Evolutionary conservation across 768 basidiomycete species (phyloP).

Genomic region (Collybia sordida): DNA sequence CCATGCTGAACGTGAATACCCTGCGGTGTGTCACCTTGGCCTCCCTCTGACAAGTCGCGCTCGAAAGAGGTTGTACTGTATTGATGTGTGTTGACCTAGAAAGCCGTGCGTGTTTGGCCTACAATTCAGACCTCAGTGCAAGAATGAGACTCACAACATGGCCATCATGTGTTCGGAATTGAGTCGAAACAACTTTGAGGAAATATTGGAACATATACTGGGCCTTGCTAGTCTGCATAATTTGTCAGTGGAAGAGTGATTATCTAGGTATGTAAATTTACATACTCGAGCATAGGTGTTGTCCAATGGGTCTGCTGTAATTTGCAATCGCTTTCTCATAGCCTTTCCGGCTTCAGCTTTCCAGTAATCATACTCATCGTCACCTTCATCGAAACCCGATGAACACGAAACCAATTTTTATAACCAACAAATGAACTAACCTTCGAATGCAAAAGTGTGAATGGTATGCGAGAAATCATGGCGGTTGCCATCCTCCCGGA

Average conservation of each 20-base stretch:
- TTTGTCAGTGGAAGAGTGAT: neutral
- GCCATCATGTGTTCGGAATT: slow-evolving; percentile 82
- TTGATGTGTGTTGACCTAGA: slow-evolving; percentile 84
- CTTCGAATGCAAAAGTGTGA: slow-evolving; percentile 77
- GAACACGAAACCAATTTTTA: neutral
- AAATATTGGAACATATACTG: slow-evolving; percentile 99
- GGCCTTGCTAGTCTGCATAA: slow-evolving; percentile 62
- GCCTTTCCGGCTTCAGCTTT: slow-evolving; percentile 60
- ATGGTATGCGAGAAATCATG: slow-evolving; percentile 95
- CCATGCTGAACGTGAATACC: slow-evolving; percentile 78
- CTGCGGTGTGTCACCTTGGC: slow-evolving; percentile 52
- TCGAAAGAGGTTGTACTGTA: slow-evolving; percentile 97
- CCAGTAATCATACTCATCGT: slow-evolving; percentile 75
- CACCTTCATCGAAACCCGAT: slow-evolving; percentile 38
- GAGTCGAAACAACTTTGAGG: slow-evolving; percentile 97
- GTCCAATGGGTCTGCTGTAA: slow-evolving; percentile 77
- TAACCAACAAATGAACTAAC: slow-evolving; percentile 20
- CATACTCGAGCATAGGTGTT: slow-evolving; percentile 56
- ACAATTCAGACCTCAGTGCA: too few species aligned
- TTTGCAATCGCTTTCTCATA: slow-evolving; percentile 73
- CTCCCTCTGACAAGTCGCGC: slow-evolving; percentile 75
- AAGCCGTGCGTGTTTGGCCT: neutral
- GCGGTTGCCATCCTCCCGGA: slow-evolving; percentile 80
- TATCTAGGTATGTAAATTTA: slow-evolving; percentile 1
- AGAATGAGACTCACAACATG: slow-evolving; percentile 49